Percentiles rank a stretch among this genome's conserved stretches.
phyloP scores from a whole-genome alignment of 2,329 filamentous ascomycete genomes.

The Pseudocercospora musae region DNA sequence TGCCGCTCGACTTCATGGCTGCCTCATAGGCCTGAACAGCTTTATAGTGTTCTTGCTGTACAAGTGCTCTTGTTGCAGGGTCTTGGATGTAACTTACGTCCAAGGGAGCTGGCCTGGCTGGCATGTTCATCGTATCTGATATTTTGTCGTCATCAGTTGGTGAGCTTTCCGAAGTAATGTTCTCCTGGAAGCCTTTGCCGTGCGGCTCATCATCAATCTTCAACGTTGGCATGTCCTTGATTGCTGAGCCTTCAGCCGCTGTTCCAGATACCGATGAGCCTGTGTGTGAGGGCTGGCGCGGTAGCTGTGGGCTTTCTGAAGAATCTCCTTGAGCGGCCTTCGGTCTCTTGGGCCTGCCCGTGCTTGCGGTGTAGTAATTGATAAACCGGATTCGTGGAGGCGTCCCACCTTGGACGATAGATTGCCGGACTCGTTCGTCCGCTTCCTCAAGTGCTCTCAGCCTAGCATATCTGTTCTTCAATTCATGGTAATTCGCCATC shows the following conservation, averaged over 20 bases:
- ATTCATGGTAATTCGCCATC: slow-evolving; percentile 69
- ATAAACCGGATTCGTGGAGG: slow-evolving; percentile 68
- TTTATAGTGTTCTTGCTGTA: slow-evolving; percentile 64
- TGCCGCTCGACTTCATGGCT: background rate
- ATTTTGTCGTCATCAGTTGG: background rate
- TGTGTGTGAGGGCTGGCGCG: slow-evolving; percentile 4
- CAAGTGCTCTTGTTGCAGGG: slow-evolving; percentile 63
- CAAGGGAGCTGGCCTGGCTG: slow-evolving; percentile 50
- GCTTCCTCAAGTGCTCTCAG: slow-evolving; percentile 70
- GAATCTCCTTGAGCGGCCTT: slow-evolving; percentile 43
- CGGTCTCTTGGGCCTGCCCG: slow-evolving; percentile 60
- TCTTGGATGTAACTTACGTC: slow-evolving; percentile 60
- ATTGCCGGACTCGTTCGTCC: slow-evolving; percentile 48
- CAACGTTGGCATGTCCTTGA: background rate
- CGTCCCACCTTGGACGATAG: slow-evolving; percentile 30
- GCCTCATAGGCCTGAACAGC: slow-evolving; percentile 61
- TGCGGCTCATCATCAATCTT: background rate
- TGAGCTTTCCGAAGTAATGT: background rate
- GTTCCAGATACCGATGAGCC: background rate
- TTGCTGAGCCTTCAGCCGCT: background rate
- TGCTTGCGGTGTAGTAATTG: slow-evolving; percentile 88
- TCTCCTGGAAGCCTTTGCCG: background rate
- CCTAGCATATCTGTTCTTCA: slow-evolving; percentile 66
- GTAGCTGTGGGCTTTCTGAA: slow-evolving; percentile 13
- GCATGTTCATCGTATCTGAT: slow-evolving; percentile 37